Evolutionary conservation across 148 eudicot species (phyloP).

Genomic region (Bassia scoparia): DNA sequence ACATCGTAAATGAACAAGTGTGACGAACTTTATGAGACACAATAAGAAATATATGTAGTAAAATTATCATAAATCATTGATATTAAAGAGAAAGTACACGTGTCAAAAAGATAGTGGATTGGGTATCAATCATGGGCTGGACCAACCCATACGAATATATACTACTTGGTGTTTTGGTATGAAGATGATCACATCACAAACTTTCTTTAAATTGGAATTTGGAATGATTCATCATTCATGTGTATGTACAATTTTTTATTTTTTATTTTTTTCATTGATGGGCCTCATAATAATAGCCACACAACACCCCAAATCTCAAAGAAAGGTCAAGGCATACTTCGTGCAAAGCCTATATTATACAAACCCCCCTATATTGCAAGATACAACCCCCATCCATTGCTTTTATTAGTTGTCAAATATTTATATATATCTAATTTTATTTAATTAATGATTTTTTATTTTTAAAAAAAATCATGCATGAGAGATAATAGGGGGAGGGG

Average conservation of each 20-base stretch:
- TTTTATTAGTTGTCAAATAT: no score
- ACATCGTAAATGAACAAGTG: no score
- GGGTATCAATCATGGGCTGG: slow-evolving; percentile 22
- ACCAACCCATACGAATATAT: slow-evolving; percentile 3
- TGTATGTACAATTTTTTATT: no score
- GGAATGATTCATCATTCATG: neutral
- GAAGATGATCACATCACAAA: slow-evolving; percentile 2
- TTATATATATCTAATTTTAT: no score
- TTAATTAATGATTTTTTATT: no score
- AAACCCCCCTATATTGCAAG: no score
- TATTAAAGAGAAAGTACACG: neutral
- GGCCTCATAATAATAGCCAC: neutral
- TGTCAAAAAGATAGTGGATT: slow-evolving; percentile 10
- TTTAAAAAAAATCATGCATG: no score
- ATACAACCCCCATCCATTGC: no score
- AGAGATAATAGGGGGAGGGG: no score
- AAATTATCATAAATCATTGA: slow-evolving; percentile 16
- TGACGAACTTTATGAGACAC: no score
- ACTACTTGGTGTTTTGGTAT: neutral
- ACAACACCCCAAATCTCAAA: neutral
- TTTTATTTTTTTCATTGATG: neutral
- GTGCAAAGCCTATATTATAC: no score
- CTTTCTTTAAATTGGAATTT: neutral
- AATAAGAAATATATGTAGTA: neutral
- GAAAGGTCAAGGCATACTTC: neutral